These are phyloP conservation scores for Physcomitrium patens DNA, from an alignment of 225 moss, liverwort and hornwort genomes.

Conservation along the genomic window DNA sequence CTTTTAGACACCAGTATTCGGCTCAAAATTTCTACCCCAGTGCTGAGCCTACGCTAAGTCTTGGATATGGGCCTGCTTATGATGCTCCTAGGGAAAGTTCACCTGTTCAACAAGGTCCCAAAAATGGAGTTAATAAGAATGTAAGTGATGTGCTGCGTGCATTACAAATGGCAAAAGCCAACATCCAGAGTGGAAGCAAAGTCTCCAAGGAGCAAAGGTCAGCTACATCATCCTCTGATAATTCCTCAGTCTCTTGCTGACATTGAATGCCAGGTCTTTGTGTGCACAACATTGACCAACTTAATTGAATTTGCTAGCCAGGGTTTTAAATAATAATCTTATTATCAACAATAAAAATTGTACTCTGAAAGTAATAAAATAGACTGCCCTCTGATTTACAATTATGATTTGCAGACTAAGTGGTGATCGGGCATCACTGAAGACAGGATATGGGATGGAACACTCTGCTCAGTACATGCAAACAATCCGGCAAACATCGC, in stretches of 20 bases:
- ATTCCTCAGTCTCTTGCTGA: no score
- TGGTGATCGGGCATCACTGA: conserved; percentile 29
- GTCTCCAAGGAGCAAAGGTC: conserved; percentile 32
- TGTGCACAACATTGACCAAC: no score
- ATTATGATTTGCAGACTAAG: conserved; percentile 35
- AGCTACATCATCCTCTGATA: neutral
- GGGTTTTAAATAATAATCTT: no score
- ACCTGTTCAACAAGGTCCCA: conserved; percentile 26
- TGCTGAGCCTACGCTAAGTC: conserved; percentile 35
- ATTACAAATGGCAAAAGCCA: conserved; percentile 40
- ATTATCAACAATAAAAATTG: no score
- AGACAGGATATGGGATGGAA: conserved; percentile 40
- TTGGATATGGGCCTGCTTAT: conserved; percentile 46
- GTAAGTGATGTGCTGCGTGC: conserved; percentile 43
- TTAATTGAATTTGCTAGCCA: no score
- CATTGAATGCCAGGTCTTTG: no score
- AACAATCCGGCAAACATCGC: conserved; percentile 28
- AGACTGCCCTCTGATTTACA: conserved; percentile 2
- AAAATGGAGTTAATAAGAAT: conserved; percentile 23
- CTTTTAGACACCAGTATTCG: conserved; percentile 27
- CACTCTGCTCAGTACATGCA: conserved; percentile 31
- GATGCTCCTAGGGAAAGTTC: conserved; percentile 40
- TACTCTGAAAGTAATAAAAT: no score
- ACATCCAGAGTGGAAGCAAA: conserved; percentile 36
- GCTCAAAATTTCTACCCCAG: conserved; percentile 23